Percentiles rank a stretch among this genome's conserved stretches.
phyloP scores from a whole-genome alignment of 2,329 filamentous ascomycete species.

The Alternaria angustiovoidea region DNA sequence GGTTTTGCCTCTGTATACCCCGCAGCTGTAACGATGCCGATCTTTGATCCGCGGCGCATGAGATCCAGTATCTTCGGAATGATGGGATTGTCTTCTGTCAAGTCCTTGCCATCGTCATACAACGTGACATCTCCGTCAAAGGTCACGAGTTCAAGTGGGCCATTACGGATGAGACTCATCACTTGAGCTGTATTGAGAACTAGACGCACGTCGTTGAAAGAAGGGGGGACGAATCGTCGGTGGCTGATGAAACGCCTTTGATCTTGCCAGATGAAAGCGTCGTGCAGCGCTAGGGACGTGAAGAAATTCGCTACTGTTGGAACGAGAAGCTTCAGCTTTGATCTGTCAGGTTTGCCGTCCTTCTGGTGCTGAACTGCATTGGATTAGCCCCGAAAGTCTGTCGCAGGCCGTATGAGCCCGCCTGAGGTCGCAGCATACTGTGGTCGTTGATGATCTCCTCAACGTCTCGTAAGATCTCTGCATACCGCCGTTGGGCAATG shows the following conservation, averaged over 20 bases:
- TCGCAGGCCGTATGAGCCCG: not conserved
- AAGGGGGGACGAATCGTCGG: conserved; percentile 90
- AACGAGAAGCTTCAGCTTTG: conserved; percentile 91
- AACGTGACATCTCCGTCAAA: conserved; percentile 98
- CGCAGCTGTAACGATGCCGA: conserved; percentile 96
- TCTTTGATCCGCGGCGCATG: conserved; percentile 77
- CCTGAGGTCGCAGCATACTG: conserved; percentile 61
- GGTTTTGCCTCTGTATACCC: conserved; percentile 88
- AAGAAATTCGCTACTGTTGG: conserved; percentile 94
- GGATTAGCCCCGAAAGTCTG: conserved; percentile 9
- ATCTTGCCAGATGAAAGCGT: conserved; percentile 93
- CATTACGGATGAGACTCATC: conserved; percentile 81
- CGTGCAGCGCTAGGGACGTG: conserved; percentile 83
- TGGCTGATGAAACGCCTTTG: conserved; percentile 84
- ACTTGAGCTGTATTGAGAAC: conserved; percentile 95
- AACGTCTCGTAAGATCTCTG: conserved; percentile 93
- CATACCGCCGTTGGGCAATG: conserved; percentile 86
- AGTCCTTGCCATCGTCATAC: conserved; percentile 80
- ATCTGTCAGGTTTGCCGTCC: conserved; percentile 71
- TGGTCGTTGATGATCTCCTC: conserved; percentile 92
- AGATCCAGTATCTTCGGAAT: conserved; percentile 75
- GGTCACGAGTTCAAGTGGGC: conserved; percentile 82
- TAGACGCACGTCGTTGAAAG: conserved; percentile 94
- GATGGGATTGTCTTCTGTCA: conserved; percentile 78
- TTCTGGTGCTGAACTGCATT: conserved; percentile 73